Conservation (phyloP, 2,329 filamentous ascomycete species). For the Xylaria hypoxylon region DNA sequence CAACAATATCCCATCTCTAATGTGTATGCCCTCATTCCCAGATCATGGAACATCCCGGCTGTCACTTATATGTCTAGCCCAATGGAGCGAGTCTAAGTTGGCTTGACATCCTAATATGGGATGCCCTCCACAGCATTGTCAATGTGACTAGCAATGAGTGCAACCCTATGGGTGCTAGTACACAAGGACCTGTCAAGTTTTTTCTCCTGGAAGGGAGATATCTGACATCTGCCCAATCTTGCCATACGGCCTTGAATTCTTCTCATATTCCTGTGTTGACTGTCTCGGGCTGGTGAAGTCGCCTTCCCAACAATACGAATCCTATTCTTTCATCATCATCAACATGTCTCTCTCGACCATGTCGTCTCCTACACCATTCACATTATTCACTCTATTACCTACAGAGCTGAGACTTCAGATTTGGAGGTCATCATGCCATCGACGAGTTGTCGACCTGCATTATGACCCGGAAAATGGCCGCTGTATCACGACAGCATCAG, state of each 20-base stretch:
- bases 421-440: conserved; percentile 54
- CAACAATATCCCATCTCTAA: conserved; percentile 15
- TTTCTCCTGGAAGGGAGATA: conserved; percentile 18
- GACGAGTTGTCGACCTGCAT: conserved; percentile 55
- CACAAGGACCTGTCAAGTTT: conserved; percentile 17
- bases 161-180: conserved; percentile 19
- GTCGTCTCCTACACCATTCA: conserved; percentile 45
- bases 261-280: conserved; percentile 10
- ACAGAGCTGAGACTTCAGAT: conserved; percentile 57
- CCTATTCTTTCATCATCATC: neutral
- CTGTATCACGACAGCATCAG: conserved; percentile 54
- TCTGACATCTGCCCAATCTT: conserved; percentile 18
- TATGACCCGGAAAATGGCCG: conserved; percentile 54
- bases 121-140: conserved; percentile 27
- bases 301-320: conserved; percentile 11
- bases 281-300: conserved; percentile 7
- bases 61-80: conserved; percentile 27
- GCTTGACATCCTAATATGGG: conserved; percentile 25
- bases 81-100: conserved; percentile 31
- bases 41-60: conserved; percentile 34
- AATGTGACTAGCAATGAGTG: conserved; percentile 28
- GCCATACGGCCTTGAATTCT: conserved; percentile 5
- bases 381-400: conserved; percentile 53
- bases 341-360: conserved; percentile 37
- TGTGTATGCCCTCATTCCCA: conserved; percentile 22